These are phyloP conservation scores for Thelonectria blattea DNA, from an alignment of 2,329 filamentous ascomycete species.

Conservation along the genomic window DNA sequence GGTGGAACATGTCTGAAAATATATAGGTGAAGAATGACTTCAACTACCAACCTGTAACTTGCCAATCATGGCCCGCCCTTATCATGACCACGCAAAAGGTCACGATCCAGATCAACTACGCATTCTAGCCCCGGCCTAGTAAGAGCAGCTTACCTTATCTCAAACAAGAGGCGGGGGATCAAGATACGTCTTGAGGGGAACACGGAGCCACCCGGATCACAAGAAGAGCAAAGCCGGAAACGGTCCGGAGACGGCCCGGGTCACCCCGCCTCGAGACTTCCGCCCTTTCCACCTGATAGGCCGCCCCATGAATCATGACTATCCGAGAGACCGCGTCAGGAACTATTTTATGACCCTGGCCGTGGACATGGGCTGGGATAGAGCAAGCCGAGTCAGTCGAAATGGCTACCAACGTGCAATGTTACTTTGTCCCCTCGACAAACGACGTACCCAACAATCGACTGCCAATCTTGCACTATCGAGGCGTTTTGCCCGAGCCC, in stretches of 20 bases:
- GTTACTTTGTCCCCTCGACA: slow-evolving; percentile 26
- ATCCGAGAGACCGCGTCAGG: background rate
- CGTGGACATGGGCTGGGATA: background rate
- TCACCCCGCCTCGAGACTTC: slow-evolving; percentile 6
- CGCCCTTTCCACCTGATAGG: background rate
- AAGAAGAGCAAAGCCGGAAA: slow-evolving; percentile 3
- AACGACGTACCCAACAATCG: slow-evolving; percentile 30
- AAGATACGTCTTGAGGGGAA: background rate
- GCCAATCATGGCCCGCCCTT: background rate
- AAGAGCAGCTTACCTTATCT: background rate
- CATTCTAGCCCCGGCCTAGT: background rate
- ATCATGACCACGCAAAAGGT: background rate
- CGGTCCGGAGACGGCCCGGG: slow-evolving; percentile 11
- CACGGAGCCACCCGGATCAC: slow-evolving; percentile 3
- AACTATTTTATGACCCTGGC: background rate
- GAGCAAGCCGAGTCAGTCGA: background rate
- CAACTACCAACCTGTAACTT: background rate
- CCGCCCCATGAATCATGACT: background rate
- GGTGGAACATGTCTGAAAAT: background rate
- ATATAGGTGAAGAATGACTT: background rate
- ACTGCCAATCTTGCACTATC: slow-evolving; percentile 33
- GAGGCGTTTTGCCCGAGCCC: slow-evolving; percentile 21
- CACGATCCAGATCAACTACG: background rate
- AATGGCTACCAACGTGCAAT: slow-evolving; percentile 21
- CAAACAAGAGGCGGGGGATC: background rate